Conservation (phyloP, 768 basidiomycete species). For the Bullera alba region DNA sequence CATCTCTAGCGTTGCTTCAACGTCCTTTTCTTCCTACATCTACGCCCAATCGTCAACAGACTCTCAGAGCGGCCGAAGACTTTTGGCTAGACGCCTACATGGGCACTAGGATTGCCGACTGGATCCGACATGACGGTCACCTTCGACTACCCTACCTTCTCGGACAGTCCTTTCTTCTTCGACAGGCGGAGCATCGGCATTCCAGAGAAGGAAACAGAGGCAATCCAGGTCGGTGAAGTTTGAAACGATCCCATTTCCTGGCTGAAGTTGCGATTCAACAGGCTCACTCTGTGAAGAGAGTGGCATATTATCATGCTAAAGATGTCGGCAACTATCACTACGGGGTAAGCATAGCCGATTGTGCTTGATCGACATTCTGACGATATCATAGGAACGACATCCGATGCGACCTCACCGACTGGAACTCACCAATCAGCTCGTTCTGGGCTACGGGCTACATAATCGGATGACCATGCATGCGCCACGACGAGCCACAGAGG, state of each 20-base stretch:
- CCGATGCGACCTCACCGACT: slow-evolving; percentile 97
- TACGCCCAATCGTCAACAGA: too few species aligned
- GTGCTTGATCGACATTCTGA: not conserved
- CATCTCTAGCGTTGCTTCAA: too few species aligned
- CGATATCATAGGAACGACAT: slow-evolving; percentile 69
- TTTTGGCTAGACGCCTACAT: too few species aligned
- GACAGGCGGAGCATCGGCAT: slow-evolving; percentile 28
- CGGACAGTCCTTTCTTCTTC: slow-evolving; percentile 46
- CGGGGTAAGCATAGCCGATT: slow-evolving; percentile 58
- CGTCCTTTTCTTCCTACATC: too few species aligned
- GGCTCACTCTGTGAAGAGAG: slow-evolving; percentile 79
- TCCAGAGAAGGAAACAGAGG: slow-evolving; percentile 33
- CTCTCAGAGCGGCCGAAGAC: too few species aligned
- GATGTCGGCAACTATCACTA: slow-evolving; percentile 94
- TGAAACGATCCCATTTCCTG: not conserved
- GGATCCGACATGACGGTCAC: slow-evolving; percentile 13
- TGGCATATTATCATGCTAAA: slow-evolving; percentile 93
- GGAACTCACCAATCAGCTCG: slow-evolving; percentile 91
- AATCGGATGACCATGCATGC: slow-evolving; percentile 91
- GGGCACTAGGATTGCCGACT: too few species aligned
- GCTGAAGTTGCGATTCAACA: too few species aligned
- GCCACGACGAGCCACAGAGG: slow-evolving; percentile 78
- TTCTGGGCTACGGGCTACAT: slow-evolving; percentile 92
- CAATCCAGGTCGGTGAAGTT: slow-evolving; percentile 41
- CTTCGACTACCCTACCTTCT: slow-evolving; percentile 39